Conservation (phyloP, 2,329 filamentous ascomycete species). For the Venturia carpophila region DNA sequence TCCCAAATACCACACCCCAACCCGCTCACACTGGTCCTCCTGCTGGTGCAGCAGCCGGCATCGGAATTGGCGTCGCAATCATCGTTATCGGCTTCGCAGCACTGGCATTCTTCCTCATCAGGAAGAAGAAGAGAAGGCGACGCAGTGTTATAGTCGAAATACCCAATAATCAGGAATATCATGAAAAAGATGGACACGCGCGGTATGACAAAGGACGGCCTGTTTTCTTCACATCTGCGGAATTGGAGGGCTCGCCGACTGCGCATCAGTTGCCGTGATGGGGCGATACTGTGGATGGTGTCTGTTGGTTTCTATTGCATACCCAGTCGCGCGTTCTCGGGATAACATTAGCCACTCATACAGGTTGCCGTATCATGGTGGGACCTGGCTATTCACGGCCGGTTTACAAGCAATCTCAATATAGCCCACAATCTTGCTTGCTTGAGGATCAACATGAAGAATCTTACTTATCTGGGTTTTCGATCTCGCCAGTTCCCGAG, state of each 20-base stretch:
- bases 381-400: too few species aligned
- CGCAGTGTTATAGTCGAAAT: not conserved
- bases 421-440: too few species aligned
- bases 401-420: too few species aligned
- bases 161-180: not conserved
- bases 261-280: not conserved
- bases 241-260: not conserved
- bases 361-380: too few species aligned
- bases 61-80: slow-evolving; percentile 7
- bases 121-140: not conserved
- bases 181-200: not conserved
- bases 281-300: too few species aligned
- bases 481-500: too few species aligned
- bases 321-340: too few species aligned
- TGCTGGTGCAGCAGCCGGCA: not conserved
- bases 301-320: too few species aligned
- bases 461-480: too few species aligned
- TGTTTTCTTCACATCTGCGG: not conserved
- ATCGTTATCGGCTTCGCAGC: not conserved
- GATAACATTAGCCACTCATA: too few species aligned
- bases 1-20: not conserved
- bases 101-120: not conserved
- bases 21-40: not conserved
- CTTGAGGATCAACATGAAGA: too few species aligned
- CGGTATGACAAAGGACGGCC: not conserved